phyloP scores from a whole-genome alignment of 768 basidiomycete species.

The Infundibulicybe gibba region DNA sequence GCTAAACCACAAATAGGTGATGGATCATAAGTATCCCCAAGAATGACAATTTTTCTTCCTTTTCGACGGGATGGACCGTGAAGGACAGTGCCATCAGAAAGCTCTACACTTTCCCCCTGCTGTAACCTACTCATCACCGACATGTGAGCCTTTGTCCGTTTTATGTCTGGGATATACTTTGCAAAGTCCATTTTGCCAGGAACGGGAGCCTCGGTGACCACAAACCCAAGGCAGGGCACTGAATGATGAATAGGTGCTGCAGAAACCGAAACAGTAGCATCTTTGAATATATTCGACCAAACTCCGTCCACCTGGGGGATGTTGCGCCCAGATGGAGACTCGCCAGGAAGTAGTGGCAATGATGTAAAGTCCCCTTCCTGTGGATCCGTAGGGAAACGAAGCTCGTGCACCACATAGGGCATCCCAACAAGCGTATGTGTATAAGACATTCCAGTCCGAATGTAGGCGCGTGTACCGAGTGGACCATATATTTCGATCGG shows the following conservation, averaged over 20 bases:
- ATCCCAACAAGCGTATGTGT: constrained; percentile 65
- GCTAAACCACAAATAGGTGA: constrained; percentile 62
- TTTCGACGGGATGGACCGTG: constrained; percentile 60
- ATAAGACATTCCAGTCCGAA: constrained; percentile 63
- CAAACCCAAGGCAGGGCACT: constrained; percentile 78
- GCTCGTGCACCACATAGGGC: constrained; percentile 81
- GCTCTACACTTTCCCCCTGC: constrained; percentile 55
- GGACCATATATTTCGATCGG: constrained; percentile 85
- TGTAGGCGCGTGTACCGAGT: constrained; percentile 75
- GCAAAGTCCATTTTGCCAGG: constrained; percentile 75
- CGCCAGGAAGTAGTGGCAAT: constrained; percentile 46
- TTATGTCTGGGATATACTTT: constrained; percentile 64
- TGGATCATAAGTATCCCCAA: constrained; percentile 85
- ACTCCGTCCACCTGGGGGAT: constrained; percentile 54
- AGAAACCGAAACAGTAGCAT: constrained; percentile 55
- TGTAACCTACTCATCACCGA: constrained; percentile 65
- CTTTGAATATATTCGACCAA: constrained; percentile 66
- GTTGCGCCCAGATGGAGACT: constrained; percentile 59
- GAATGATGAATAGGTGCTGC: constrained; percentile 81
- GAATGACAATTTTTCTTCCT: constrained; percentile 75
- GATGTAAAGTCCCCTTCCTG: constrained; percentile 42
- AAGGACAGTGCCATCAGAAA: constrained; percentile 71
- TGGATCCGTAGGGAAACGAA: constrained; percentile 63
- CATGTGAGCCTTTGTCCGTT: constrained; percentile 67
- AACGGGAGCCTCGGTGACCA: constrained; percentile 64